These are phyloP conservation scores for Kodamaea fukazawae DNA, from an alignment of 805 yeast genomes.

Conservation along the genomic window DNA sequence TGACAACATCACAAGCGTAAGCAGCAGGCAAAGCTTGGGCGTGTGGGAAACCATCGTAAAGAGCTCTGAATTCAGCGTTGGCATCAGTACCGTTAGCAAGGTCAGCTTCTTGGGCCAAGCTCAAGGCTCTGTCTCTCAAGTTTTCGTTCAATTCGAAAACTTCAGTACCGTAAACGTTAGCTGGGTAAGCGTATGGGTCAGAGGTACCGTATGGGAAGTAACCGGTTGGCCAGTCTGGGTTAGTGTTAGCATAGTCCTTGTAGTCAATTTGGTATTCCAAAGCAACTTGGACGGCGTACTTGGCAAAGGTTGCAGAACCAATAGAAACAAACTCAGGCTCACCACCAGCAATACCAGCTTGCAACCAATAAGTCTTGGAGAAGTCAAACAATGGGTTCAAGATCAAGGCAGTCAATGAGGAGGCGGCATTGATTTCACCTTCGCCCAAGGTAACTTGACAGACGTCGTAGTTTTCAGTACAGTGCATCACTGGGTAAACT, in stretches of 20 bases:
- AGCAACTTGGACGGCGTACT: constrained; percentile 60
- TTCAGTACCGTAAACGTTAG: constrained; percentile 59
- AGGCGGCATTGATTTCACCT: constrained; percentile 66
- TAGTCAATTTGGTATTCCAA: constrained; percentile 59
- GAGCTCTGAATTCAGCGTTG: constrained; percentile 45
- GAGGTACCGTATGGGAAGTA: constrained; percentile 56
- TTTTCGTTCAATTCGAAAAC: constrained; percentile 59
- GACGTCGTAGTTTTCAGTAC: constrained; percentile 49
- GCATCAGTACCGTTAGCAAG: constrained; percentile 45
- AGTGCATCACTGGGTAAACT: constrained; percentile 53
- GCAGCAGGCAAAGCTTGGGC: constrained; percentile 49
- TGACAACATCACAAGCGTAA: constrained; percentile 55
- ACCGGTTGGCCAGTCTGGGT: constrained; percentile 57
- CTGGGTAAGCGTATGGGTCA: constrained; percentile 50
- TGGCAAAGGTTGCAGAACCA: constrained; percentile 60
- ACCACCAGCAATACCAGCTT: constrained; percentile 68
- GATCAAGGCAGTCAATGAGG: constrained; percentile 53
- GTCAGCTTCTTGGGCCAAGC: constrained; percentile 45
- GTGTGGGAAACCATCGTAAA: constrained; percentile 45
- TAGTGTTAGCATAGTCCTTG: constrained; percentile 23
- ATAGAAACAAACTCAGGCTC: constrained; percentile 54
- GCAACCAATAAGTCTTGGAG: constrained; percentile 55
- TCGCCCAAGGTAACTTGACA: constrained; percentile 70
- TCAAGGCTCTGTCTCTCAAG: constrained; percentile 56
- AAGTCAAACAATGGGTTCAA: constrained; percentile 56